Base-by-base conservation (phyloP, 2,329 filamentous ascomycete genomes). In the Microdochium bolleyi region DNA sequence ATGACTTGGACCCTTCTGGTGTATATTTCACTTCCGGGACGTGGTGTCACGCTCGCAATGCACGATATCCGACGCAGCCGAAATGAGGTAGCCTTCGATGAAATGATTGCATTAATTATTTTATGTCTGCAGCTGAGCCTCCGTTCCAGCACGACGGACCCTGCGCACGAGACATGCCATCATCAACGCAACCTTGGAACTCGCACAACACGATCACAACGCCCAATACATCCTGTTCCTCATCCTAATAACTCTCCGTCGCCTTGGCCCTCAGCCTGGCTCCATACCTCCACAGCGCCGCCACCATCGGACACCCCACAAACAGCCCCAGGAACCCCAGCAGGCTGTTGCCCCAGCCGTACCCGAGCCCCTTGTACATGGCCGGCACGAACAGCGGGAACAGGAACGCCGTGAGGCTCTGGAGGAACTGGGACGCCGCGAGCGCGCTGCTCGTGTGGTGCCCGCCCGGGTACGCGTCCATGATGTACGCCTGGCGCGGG, bases 361-460 rank as follows among this genome's bases (percentile, higher is more conserved):
- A 73, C 2, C 71, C 72, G 8, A 76, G 62, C 1, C 44, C 51
- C 0, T 57, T 34, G 34, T 71, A 73, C 59, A 73, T 65, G 11
- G 56, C 63, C 0, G 75, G 74, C 0, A 73, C 74, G 54, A 79
- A 78, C 0, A 80, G 56, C 0, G 77, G 77, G 48, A 80, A 79
- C 10, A 70, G 55, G 55, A 78, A 78, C 0, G 73, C 76, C 2
- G 69, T 64, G 46, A 80, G 57, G 8, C 71, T 77, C 10, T 62
- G 60, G 11, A 75, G 57, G 49, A 80, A 73, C 53, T 74, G 74
- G 24, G 64, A 56, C 1, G 76, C 77, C 1, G 74, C 75, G 19
- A 73, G 65, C 0, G 77, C 77, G 30, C 71, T 74, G 1, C 71
- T 73, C 0, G 73, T 72, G 57, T 78, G 72, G 3, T 74, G n/a